These are phyloP conservation scores for Vitis riparia DNA, from an alignment of 164 flowering plant genomes.

Conservation along the genomic window DNA sequence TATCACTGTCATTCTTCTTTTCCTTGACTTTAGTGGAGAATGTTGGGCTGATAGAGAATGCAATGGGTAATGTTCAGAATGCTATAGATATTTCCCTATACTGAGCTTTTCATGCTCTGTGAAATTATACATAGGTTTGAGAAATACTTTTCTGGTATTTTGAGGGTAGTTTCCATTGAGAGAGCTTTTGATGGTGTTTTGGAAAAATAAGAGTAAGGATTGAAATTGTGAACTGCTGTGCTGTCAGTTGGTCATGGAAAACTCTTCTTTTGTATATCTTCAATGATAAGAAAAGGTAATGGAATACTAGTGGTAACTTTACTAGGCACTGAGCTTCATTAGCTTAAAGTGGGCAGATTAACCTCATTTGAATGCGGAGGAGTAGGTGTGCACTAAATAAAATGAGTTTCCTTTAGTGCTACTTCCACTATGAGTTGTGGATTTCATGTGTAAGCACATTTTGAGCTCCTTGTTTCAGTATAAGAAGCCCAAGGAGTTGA, in stretches of 20 bases:
- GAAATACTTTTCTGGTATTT: no score
- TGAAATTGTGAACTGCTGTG: neutral
- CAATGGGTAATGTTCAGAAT: no score
- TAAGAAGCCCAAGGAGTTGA: slow-evolving; percentile 12
- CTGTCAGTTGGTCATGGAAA: slow-evolving; percentile 9
- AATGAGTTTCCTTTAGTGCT: slow-evolving; percentile 27
- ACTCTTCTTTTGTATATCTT: neutral
- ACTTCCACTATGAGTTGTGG: slow-evolving; percentile 36
- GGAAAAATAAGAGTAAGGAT: neutral
- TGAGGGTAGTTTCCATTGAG: no score
- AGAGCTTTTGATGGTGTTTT: neutral
- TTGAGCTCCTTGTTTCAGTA: slow-evolving; percentile 12
- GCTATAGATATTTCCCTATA: no score
- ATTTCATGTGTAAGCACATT: slow-evolving; percentile 16
- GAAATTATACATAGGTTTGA: no score
- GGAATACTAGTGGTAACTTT: neutral
- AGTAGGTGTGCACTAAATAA: slow-evolving; percentile 31
- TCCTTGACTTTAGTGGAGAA: no score
- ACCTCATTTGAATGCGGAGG: neutral
- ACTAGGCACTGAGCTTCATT: slow-evolving; percentile 2
- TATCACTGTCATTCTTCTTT: no score
- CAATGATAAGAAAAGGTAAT: neutral
- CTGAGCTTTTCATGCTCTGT: no score
- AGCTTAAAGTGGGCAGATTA: slow-evolving; percentile 5
- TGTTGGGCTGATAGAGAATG: no score